A percentile compares a stretch with the other conserved stretches of the same genome.
These are phyloP conservation scores for Sugiyamaella floridensis DNA, from an alignment of 805 yeast species.

Conservation along the genomic window DNA sequence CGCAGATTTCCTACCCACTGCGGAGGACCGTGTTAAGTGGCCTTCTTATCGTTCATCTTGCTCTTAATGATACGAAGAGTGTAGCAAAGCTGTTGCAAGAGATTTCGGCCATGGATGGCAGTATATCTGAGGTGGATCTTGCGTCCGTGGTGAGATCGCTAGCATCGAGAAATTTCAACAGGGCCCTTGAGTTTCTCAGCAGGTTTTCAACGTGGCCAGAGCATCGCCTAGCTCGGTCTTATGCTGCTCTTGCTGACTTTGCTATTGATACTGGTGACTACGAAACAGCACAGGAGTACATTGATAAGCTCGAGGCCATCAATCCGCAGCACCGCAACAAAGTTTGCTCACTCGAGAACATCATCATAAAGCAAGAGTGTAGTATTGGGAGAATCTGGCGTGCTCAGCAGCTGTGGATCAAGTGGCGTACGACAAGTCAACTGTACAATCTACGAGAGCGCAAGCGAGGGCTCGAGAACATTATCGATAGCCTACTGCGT, in stretches of 20 bases:
- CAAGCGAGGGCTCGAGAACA: not conserved
- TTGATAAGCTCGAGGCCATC: constrained; percentile 3
- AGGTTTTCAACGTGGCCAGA: constrained; percentile 2
- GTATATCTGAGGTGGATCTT: constrained; percentile 6
- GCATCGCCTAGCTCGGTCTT: constrained; percentile 1
- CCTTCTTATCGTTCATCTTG: constrained; percentile 16
- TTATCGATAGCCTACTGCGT: not conserved
- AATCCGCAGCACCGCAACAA: not conserved
- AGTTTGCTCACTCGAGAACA: not conserved
- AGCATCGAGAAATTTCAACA: constrained; percentile 5
- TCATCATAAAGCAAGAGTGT: not conserved
- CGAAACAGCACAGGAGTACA: constrained; percentile 6
- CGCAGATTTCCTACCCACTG: constrained; percentile 12
- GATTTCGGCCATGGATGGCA: constrained; percentile 9
- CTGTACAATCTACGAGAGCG: not conserved
- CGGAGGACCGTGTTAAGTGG: constrained; percentile 13
- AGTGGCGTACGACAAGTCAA: not conserved
- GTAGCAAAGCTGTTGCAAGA: constrained; percentile 18
- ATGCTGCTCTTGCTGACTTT: constrained; percentile 21
- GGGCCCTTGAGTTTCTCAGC: constrained; percentile 7
- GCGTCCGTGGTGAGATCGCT: constrained; percentile 11
- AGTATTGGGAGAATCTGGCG: not conserved
- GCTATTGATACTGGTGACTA: constrained; percentile 20
- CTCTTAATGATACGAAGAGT: constrained; percentile 17
- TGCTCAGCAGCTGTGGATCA: not conserved